A percentile compares a stretch with the other conserved stretches of the same genome.
These are phyloP conservation scores for Globisporangium solare DNA, from an alignment of 352 stramenopile genomes.

Conservation along the genomic window DNA sequence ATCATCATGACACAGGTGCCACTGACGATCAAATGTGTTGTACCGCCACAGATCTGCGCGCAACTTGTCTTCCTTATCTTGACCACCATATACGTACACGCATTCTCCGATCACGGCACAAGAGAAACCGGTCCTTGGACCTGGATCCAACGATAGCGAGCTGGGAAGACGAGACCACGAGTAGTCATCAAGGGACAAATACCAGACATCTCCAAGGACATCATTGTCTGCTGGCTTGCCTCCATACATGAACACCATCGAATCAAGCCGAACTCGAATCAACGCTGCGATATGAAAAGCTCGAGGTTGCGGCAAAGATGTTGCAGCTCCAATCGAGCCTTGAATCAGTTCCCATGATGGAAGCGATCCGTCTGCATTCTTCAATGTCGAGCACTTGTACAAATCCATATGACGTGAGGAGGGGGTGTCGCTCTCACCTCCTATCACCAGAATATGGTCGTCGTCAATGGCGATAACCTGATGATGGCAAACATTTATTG, in stretches of 20 bases:
- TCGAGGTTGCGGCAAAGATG: constrained; percentile 52
- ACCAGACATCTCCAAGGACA: constrained; percentile 75
- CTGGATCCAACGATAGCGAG: constrained; percentile 72
- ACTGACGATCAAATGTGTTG: constrained; percentile 85
- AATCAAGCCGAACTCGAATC: constrained; percentile 68
- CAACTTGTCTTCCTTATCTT: constrained; percentile 76
- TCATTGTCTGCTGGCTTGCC: constrained; percentile 71
- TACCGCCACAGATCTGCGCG: constrained; percentile 80
- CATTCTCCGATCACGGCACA: constrained; percentile 74
- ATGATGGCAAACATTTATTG: constrained; percentile 73
- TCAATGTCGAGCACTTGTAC: constrained; percentile 65
- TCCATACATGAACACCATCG: constrained; percentile 82
- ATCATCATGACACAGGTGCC: constrained; percentile 83
- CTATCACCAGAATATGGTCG: constrained; percentile 74
- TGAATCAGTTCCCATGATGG: constrained; percentile 76
- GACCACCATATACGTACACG: constrained; percentile 79
- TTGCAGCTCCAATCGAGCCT: constrained; percentile 55
- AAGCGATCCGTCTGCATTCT: constrained; percentile 58
- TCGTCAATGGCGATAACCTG: constrained; percentile 73
- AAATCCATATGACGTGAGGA: constrained; percentile 83
- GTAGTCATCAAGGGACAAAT: constrained; percentile 76
- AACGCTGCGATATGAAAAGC: constrained; percentile 66
- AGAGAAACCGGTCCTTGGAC: constrained; percentile 60
- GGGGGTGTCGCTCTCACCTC: constrained; percentile 62
- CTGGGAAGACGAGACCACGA: constrained; percentile 73